Base-by-base conservation (phyloP, 1,284 basidiomycete genomes). In the Ceratobasidium sp. region DNA sequence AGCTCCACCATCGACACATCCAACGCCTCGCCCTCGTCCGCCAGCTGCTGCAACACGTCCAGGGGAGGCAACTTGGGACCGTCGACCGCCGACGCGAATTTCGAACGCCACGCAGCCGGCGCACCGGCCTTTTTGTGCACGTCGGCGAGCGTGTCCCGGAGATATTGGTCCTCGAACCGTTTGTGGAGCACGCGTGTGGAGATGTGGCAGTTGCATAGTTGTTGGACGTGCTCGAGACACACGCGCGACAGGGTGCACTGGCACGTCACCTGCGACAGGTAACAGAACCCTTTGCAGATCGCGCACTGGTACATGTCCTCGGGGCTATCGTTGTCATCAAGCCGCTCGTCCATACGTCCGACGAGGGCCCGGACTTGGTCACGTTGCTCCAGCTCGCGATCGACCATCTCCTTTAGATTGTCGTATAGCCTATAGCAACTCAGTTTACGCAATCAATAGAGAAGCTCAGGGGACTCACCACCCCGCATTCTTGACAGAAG, bases 221-320 rank as follows among this genome's bases (percentile, higher is more conserved):
- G 85, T 62, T 90, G 86, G 37, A 87, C 88, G 82, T 99, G 97
- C 72, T 96, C 92, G 68, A 94, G 88, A 81, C 98, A 99, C 1
- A 92, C 90, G 46, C 97, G 90, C 76, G 90, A 80, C 41, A 87
- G 75, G 41, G 90, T 90, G 84, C 93, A 96, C 43, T 85, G 83
- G 82, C 93, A 95, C 59, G 88, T 92, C 80, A 98, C 85, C 81
- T 98, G 96, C 3, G 96, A 95, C 29, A 99, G 90, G 83, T 98
- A 99, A 83, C 94, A 96, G 83, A 98, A 98, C 13, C 88, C 88
- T 81, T 98, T 97, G 91, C 98, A 99, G 79, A 93, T 85, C 69
- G 87, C 84, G 87, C 98, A 99, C 82, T 98, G 96, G 82, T 97
- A 97, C 81, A 98, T 94, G 75, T 95, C 94, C 82, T 98, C 98